Evolutionary conservation across 108 stramenopile species (phyloP), one percentile per base, ranked within the genome.

Genomic region (Seminavis robusta): DNA sequence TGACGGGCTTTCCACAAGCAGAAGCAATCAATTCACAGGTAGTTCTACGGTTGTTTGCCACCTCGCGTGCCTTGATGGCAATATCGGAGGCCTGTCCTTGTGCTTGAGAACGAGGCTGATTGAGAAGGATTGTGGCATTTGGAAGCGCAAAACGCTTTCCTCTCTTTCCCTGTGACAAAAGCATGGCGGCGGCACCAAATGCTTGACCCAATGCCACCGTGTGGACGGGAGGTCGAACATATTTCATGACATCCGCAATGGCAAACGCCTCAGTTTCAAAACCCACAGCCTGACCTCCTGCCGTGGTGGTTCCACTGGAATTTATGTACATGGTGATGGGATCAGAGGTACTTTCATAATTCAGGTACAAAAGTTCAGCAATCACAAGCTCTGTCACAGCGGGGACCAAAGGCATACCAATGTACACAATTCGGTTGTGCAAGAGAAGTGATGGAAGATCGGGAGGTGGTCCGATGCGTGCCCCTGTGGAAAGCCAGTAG

Each of bases 201-300:
- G 95, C 95, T 66, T 98, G 95, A 47, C 98, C 98, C n/a, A 98
- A 72, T 25, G 93, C 94, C 31, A 98, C 90, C 4, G 98, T 98
- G 62, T 92, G 88, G 16, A 98, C 94, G 3, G 95, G 95, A 29
- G 95, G 94, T 45, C 88, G 80, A 52, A 98, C 94, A 70, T 97
- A 98, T 59, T 92, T 92, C 96, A 97, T 97, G 28, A 91, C 90
- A 78, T 98, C 97, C 36, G 95, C 94, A 79, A 98, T 98, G 42
- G 97, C 97, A 60, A 98, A 97, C 19, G 95, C 97, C 61, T 98
- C 97, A 3, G 97, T 97, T 61, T 98, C 97, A 62, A 98, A 98
- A 16, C 95, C 95, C 30, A 97, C 92, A 33, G 79, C 59, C 59
- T 90, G 88, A 17, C 98, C 98, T 44, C 66, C 70, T 7, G 94